Evolutionary conservation across 441 rosid genomes (phyloP).

Genomic region (Iberis amara): DNA sequence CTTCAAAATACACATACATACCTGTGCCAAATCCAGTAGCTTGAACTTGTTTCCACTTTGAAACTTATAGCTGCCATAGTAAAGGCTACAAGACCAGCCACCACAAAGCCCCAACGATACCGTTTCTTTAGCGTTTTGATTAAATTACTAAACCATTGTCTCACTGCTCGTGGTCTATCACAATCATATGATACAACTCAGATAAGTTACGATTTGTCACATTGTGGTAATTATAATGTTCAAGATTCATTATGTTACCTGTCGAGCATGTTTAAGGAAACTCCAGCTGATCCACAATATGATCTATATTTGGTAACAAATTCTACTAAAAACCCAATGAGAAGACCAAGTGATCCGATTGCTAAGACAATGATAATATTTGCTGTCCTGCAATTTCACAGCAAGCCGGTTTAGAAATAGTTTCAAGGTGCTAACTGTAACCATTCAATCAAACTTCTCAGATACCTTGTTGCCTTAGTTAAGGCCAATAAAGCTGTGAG

Average conservation of each 20-base stretch:
- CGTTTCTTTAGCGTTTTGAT: constrained; percentile 51
- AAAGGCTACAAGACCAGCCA: constrained; percentile 46
- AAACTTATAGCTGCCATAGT: constrained; percentile 64
- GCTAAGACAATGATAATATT: constrained; percentile 77
- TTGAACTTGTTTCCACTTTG: constrained; percentile 73
- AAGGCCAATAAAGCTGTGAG: constrained; percentile 88
- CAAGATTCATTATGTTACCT: constrained; percentile 23
- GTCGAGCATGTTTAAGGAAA: constrained; percentile 39
- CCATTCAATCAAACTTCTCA: constrained; percentile 14
- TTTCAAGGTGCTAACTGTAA: constrained; percentile 5
- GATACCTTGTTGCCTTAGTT: constrained; percentile 90
- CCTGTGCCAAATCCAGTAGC: constrained; percentile 99
- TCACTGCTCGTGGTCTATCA: constrained; percentile 48
- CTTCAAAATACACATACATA: constrained; percentile 22
- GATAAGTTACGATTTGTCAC: neutral
- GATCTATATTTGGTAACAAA: constrained; percentile 55
- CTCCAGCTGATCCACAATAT: constrained; percentile 41
- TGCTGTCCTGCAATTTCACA: constrained; percentile 54
- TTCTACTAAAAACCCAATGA: constrained; percentile 75
- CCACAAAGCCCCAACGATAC: constrained; percentile 67
- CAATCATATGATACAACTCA: constrained; percentile 11
- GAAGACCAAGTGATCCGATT: constrained; percentile 72
- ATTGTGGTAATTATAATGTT: constrained; percentile 5
- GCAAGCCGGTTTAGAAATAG: constrained; percentile 16
- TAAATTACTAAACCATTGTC: constrained; percentile 48